Base-by-base conservation (phyloP, 1,284 basidiomycete species). In the Leccinum cinnamomeum region DNA sequence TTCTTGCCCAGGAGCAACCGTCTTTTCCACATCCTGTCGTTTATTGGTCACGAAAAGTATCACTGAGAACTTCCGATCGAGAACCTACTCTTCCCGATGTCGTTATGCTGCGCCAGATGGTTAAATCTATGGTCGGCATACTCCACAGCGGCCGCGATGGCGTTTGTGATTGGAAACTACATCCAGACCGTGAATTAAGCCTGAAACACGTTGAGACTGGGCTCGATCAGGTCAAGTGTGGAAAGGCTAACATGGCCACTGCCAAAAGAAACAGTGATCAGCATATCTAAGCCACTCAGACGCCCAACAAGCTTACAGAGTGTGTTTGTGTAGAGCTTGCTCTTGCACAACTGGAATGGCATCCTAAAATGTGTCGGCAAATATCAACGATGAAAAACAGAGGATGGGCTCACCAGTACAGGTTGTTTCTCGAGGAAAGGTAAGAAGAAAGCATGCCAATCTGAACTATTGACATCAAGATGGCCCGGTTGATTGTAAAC, bases 261-360 rank as follows among this genome's bases (percentile, higher is more conserved):
- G 35, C 5, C 6, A 37, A 18, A 62, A 48, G 14, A 14, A 44
- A 18, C 18, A 5, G 25, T 16, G 16, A 18, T 67, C 44, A 65
- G 48, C 20, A 58, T 8, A 18, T 18, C 12, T 23, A 30, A 50
- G 23, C 8, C 28, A 28, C 7, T 41, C n/a, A 7, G 10, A 16
- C 6, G 2, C 56, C 28, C n/a, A 48, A 30, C 30, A 18, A 57
- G 12, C 68, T 59, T 41, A 68, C 67, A 41, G 3, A 68, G 63
- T 5, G 67, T 68, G 41, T 68, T 68, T 8, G 66, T 60, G 35
- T 67, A 67, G n/a, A 67, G 68, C 83, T 89, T 89, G 67, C 64
- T 79, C 62, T 69, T 69, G 61, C 60, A 68, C 30, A 69, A 18
- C 35, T 69, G 59, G 41, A 68, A 68, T 48, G 68, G 66, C 57